A percentile compares a stretch with the other conserved stretches of the same genome.
Conservation (phyloP, 108 stramenopile species). For the Stephanodiscus minutulus region DNA sequence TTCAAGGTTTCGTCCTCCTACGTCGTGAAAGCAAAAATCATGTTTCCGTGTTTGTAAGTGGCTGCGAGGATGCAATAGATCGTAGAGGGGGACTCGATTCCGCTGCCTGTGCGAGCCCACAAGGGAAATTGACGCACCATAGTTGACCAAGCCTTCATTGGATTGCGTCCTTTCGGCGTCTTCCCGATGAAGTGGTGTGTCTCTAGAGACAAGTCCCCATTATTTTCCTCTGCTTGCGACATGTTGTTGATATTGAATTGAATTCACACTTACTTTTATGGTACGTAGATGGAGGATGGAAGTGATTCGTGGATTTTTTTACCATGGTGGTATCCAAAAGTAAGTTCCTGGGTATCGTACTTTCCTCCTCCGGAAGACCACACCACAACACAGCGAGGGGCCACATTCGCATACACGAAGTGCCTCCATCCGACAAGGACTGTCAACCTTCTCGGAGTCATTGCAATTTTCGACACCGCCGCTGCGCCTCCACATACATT, state of each 20-base stretch:
- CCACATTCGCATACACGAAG: too few species aligned
- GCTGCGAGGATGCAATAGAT: background rate
- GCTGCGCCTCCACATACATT: too few species aligned
- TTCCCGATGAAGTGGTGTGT: background rate
- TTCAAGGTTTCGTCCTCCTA: constrained; percentile 11
- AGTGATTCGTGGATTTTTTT: background rate
- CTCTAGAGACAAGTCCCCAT: background rate
- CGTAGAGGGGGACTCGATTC: background rate
- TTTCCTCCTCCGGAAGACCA: too few species aligned
- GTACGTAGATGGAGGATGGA: background rate
- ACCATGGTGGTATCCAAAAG: background rate
- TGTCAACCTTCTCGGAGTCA: too few species aligned
- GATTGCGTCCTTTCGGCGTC: constrained; percentile 6
- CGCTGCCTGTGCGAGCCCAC: background rate
- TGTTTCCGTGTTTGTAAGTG: background rate
- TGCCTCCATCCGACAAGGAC: too few species aligned
- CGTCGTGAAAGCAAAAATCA: background rate
- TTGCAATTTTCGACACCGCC: too few species aligned
- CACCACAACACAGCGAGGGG: too few species aligned
- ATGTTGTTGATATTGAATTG: background rate
- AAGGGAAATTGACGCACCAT: background rate
- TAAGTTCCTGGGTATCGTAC: too few species aligned
- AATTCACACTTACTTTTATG: background rate
- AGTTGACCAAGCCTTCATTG: constrained; percentile 3
- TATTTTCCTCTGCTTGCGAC: background rate